Conservation (phyloP, 2,329 filamentous ascomycete species). For the Sporothrix humicola region DNA sequence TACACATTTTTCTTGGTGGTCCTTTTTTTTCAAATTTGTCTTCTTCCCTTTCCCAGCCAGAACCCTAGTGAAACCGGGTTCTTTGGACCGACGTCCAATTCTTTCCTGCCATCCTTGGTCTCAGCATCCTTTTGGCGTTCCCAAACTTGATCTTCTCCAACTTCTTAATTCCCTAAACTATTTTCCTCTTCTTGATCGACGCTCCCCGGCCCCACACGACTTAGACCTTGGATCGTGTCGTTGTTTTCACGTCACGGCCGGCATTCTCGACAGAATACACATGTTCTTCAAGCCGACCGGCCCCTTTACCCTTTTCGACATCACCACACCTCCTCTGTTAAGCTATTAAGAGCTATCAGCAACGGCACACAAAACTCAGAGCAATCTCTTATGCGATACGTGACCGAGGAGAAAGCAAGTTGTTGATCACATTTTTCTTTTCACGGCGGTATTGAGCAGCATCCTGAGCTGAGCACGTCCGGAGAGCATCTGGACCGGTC, state of each 20-base stretch:
- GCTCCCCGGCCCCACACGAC: background rate
- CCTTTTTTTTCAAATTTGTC: background rate
- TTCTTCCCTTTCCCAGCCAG: constrained; percentile 38
- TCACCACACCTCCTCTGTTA: background rate
- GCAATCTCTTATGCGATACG: background rate
- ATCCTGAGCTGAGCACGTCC: background rate
- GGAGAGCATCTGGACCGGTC: background rate
- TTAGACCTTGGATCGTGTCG: background rate
- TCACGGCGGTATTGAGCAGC: background rate
- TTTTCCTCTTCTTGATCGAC: background rate
- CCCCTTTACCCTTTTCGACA: background rate
- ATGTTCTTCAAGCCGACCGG: background rate
- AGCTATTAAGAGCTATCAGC: background rate
- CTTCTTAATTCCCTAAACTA: background rate
- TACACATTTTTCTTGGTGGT: background rate
- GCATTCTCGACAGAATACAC: too few relatives aligned
- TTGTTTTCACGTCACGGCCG: background rate
- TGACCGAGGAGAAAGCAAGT: background rate
- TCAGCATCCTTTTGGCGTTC: background rate
- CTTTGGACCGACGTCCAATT: constrained; percentile 33
- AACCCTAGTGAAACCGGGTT: constrained; percentile 37
- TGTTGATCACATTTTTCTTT: too few relatives aligned
- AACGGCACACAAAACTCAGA: background rate
- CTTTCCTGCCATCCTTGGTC: background rate
- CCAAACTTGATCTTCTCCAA: constrained; percentile 4